Evolutionary conservation across 306 rosid species (phyloP).

Genomic region (Casuarina equisetifolia): DNA sequence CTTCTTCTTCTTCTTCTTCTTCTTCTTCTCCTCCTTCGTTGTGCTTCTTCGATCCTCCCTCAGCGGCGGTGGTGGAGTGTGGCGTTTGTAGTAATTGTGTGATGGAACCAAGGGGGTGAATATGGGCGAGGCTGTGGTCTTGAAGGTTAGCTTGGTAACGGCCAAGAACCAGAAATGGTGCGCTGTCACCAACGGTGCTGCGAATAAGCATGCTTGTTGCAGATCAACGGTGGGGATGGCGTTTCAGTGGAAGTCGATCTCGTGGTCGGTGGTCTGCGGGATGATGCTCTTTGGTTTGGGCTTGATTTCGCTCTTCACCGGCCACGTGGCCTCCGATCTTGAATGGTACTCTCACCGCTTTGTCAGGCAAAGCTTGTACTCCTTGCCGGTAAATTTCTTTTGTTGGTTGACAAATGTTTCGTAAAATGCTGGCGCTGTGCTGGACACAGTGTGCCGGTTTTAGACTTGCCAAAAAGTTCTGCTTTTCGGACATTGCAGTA

Average conservation of each 20-base stretch:
- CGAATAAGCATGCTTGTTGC: constrained; percentile 41
- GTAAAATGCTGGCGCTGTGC: background rate
- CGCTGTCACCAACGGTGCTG: background rate
- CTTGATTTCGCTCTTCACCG: constrained; percentile 82
- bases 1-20: background rate
- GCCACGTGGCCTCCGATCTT: constrained; percentile 89
- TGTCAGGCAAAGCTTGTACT: constrained; percentile 51
- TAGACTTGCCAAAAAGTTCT: background rate
- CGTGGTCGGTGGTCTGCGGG: constrained; percentile 81
- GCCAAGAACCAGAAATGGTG: constrained; percentile 45
- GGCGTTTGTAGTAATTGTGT: constrained; percentile 30
- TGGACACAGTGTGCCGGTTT: background rate
- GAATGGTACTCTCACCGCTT: constrained; percentile 93
- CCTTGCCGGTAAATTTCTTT: constrained; percentile 41
- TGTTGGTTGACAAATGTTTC: too few relatives aligned
- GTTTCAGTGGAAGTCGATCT: constrained; percentile 44
- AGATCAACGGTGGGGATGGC: constrained; percentile 47
- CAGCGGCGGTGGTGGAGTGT: background rate
- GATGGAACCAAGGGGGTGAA: constrained; percentile 20
- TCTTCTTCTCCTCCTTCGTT: background rate
- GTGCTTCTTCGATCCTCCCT: background rate
- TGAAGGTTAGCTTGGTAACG: constrained; percentile 57
- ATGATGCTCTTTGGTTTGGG: constrained; percentile 86
- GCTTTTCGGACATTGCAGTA: background rate
- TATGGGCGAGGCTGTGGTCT: constrained; percentile 55